Conservation (phyloP, 2,329 filamentous ascomycete genomes). For the Pseudogymnoascus sp. region DNA sequence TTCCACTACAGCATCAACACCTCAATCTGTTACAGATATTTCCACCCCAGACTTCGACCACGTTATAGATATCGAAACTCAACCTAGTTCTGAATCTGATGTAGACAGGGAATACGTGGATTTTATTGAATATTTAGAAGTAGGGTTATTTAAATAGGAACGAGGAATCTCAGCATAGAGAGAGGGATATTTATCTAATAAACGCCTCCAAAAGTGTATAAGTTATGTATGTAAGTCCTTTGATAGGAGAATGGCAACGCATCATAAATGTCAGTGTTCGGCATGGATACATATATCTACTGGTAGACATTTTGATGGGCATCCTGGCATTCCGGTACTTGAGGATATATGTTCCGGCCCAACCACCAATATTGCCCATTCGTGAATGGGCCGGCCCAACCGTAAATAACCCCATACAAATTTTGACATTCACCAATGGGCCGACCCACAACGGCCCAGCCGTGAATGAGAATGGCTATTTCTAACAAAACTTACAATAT, state of each 20-base stretch:
- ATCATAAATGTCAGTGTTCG: background rate
- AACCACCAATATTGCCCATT: too few species aligned
- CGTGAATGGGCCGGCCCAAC: too few species aligned
- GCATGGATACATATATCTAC: background rate
- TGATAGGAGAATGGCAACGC: background rate
- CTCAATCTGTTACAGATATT: background rate
- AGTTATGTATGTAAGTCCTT: background rate
- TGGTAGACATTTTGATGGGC: background rate
- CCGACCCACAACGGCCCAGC: too few species aligned
- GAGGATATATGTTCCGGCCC: background rate
- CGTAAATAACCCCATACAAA: too few species aligned
- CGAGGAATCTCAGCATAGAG: background rate
- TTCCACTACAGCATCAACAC: background rate
- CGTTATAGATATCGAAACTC: background rate
- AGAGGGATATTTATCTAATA: background rate
- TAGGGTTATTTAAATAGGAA: background rate
- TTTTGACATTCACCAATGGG: too few species aligned
- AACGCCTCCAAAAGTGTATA: background rate
- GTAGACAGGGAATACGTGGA: background rate
- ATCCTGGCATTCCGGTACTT: background rate
- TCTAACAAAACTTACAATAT: too few species aligned
- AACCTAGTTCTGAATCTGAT: background rate
- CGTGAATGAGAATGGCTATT: too few species aligned
- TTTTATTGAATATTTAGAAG: background rate
- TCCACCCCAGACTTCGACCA: background rate